Conservation (phyloP, 1,284 basidiomycete genomes). For the Boletus smithii region DNA sequence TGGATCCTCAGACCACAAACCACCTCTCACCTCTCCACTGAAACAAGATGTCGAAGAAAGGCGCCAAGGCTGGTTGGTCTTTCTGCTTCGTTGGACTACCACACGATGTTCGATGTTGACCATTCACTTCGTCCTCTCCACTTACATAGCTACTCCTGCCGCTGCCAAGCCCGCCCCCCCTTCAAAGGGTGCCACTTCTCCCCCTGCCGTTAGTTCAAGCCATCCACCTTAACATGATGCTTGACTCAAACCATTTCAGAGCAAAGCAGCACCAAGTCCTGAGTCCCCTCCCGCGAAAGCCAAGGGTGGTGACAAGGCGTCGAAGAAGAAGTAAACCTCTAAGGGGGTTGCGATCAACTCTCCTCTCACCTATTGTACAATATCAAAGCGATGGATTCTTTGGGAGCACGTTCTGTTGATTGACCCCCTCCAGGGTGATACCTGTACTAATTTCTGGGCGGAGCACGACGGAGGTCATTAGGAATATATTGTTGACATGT, state of each 20-base stretch:
- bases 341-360: not conserved
- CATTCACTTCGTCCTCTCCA: not conserved
- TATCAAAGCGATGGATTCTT: conserved; percentile 3
- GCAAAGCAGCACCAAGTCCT: conserved; percentile 21
- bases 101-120: conserved; percentile 6
- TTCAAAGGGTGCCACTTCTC: conserved; percentile 22
- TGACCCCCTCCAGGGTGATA: not conserved
- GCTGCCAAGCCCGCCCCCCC: conserved; percentile 21
- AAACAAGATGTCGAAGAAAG: conserved; percentile 27
- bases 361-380: conserved; percentile 6
- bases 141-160: conserved; percentile 14
- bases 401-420: conserved; percentile 2
- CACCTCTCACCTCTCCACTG: conserved; percentile 4
- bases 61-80: conserved; percentile 25
- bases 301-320: conserved; percentile 24
- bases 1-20: not conserved
- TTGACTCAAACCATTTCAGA: conserved; percentile 15
- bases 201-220: conserved; percentile 19
- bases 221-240: not conserved
- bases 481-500: conserved; percentile 10
- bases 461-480: not conserved
- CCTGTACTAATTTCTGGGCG: conserved; percentile 3
- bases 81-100: not conserved
- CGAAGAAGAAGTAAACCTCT: conserved; percentile 33
- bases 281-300: conserved; percentile 30